Evolutionary conservation across 306 rosid species (phyloP).

Genomic region (Datisca glomerata): DNA sequence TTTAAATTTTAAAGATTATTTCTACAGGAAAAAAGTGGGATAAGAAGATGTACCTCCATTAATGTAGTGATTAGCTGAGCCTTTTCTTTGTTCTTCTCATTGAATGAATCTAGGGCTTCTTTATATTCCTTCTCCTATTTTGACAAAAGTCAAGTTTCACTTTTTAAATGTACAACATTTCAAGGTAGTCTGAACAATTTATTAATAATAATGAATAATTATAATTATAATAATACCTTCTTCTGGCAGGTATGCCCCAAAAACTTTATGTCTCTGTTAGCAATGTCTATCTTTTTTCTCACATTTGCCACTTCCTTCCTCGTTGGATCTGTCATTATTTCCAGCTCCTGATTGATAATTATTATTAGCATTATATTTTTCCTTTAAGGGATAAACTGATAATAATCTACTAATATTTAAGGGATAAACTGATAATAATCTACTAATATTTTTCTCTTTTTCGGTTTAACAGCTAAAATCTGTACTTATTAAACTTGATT

Average conservation of each 20-base stretch:
- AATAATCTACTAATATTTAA: too few species aligned
- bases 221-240: constrained; percentile 30
- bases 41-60: constrained; percentile 45
- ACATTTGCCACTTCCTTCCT: constrained; percentile 70
- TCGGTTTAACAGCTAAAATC: too few species aligned
- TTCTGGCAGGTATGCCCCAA: constrained; percentile 65
- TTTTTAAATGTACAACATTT: neutral
- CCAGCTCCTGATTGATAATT: constrained; percentile 92
- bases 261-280: constrained; percentile 63
- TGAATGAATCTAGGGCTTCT: constrained; percentile 56
- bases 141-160: neutral
- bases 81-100: constrained; percentile 70
- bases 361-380: too few species aligned
- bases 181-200: neutral
- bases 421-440: too few species aligned
- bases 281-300: constrained; percentile 63
- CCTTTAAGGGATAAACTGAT: too few species aligned
- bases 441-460: too few species aligned
- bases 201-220: neutral
- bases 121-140: constrained; percentile 77
- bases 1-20: too few species aligned
- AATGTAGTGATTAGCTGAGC: constrained; percentile 49
- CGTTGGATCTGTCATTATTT: constrained; percentile 74
- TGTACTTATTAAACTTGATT: too few species aligned
- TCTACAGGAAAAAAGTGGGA: neutral